These are phyloP conservation scores for Erythrophleum ivorense DNA, from an alignment of 331 rosid species.

Conservation along the genomic window DNA sequence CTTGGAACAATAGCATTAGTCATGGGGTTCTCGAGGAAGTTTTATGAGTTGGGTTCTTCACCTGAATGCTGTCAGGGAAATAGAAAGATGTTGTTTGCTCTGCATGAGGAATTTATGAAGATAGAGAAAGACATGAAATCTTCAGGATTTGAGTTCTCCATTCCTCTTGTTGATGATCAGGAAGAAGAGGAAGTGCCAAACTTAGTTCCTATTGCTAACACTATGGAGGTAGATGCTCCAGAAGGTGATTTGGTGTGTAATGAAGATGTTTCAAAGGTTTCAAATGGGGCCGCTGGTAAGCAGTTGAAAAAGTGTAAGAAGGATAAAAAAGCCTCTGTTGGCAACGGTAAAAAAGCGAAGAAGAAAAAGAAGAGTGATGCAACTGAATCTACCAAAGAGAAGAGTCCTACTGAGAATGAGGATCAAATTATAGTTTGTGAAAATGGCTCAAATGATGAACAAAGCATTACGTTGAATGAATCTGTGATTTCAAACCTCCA, in stretches of 20 bases:
- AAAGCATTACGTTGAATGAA: slow-evolving; percentile 48
- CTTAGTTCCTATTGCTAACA: slow-evolving; percentile 58
- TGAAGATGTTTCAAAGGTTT: slow-evolving; percentile 35
- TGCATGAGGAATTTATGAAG: slow-evolving; percentile 75
- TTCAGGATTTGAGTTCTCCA: slow-evolving; percentile 55
- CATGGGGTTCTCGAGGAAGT: slow-evolving; percentile 62
- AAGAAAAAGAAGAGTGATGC: slow-evolving; percentile 49
- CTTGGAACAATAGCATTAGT: slow-evolving; percentile 62
- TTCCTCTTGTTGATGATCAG: slow-evolving; percentile 52
- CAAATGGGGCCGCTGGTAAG: slow-evolving; percentile 36
- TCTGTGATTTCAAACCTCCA: slow-evolving; percentile 79
- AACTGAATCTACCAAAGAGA: slow-evolving; percentile 42
- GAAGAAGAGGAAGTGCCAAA: slow-evolving; percentile 63
- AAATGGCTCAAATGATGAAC: slow-evolving; percentile 47
- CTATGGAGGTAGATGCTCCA: slow-evolving; percentile 37
- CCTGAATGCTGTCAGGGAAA: slow-evolving; percentile 81
- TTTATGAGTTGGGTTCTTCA: slow-evolving; percentile 81
- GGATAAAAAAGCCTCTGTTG: slow-evolving; percentile 44
- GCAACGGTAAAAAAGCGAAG: slow-evolving; percentile 46
- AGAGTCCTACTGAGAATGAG: slow-evolving; percentile 37
- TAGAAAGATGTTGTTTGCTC: slow-evolving; percentile 68
- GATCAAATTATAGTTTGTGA: slow-evolving; percentile 39
- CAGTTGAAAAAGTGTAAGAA: slow-evolving; percentile 61
- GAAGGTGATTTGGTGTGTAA: slow-evolving; percentile 19
- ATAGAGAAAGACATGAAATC: slow-evolving; percentile 68